A percentile compares a stretch with the other conserved stretches of the same genome.
These are phyloP conservation scores for Colletotrichum coccodes DNA, from an alignment of 2,329 filamentous ascomycete species.

Conservation along the genomic window DNA sequence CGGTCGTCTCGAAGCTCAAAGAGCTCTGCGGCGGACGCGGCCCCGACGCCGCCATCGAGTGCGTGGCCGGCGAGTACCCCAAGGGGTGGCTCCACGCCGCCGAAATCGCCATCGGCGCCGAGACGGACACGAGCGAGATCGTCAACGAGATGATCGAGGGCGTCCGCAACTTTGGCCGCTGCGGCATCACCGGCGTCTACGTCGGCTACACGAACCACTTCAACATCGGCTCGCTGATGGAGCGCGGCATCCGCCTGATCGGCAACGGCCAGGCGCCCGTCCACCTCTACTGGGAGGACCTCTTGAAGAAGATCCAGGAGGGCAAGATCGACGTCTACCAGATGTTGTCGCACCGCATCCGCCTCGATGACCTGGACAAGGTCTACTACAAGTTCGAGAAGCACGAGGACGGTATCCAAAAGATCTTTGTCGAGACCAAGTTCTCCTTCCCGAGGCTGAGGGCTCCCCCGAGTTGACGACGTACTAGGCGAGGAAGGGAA, in stretches of 20 bases:
- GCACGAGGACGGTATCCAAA: slow-evolving; percentile 78
- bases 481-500: slow-evolving; percentile 38
- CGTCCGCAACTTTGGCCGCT: slow-evolving; percentile 77
- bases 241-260: slow-evolving; percentile 84
- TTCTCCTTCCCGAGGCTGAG: slow-evolving; percentile 59
- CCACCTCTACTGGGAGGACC: slow-evolving; percentile 83
- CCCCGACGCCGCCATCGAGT: slow-evolving; percentile 79
- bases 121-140: slow-evolving; percentile 87
- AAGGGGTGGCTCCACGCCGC: slow-evolving; percentile 71
- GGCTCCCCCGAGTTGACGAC: slow-evolving; percentile 56
- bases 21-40: slow-evolving; percentile 78
- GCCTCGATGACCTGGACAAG: slow-evolving; percentile 77
- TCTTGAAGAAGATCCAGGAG: slow-evolving; percentile 74
- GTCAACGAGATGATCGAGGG: slow-evolving; percentile 82
- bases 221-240: slow-evolving; percentile 86
- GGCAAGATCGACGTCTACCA: slow-evolving; percentile 78
- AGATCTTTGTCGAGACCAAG: slow-evolving; percentile 75
- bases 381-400: slow-evolving; percentile 72
- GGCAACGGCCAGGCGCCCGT: slow-evolving; percentile 77
- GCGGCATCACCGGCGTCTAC: slow-evolving; percentile 80
- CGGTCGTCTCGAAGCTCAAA: slow-evolving; percentile 78
- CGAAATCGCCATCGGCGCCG: slow-evolving; percentile 70
- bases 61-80: slow-evolving; percentile 68
- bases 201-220: slow-evolving; percentile 80
- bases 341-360: slow-evolving; percentile 84